Evolutionary conservation across 495 filamentous ascomycete genomes (phyloP).

Genomic region (Neurospora discreta): DNA sequence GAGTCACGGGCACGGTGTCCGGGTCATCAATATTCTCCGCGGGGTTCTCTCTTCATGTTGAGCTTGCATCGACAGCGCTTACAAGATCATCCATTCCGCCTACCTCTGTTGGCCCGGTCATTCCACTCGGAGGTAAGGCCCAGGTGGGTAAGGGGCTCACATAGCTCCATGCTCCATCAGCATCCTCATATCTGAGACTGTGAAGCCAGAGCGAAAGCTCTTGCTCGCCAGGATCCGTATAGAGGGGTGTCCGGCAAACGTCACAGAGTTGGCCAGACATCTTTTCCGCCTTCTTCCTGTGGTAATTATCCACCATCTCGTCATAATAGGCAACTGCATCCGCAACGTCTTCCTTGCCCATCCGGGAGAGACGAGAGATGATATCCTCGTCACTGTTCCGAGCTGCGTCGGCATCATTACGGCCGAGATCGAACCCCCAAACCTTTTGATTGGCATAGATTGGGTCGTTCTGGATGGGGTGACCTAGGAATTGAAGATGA

Average conservation of each 20-base stretch:
- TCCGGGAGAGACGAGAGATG: constrained; percentile 68
- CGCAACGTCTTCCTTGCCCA: constrained; percentile 88
- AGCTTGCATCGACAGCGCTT: constrained; percentile 26
- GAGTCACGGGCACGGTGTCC: background rate
- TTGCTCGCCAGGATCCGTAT: constrained; percentile 80
- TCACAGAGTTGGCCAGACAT: constrained; percentile 77
- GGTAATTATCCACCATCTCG: constrained; percentile 77
- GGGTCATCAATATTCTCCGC: background rate
- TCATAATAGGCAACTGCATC: constrained; percentile 90
- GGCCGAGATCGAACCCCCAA: constrained; percentile 71
- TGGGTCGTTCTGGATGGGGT: constrained; percentile 93
- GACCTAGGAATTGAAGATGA: constrained; percentile 85
- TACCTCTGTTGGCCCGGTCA: constrained; percentile 47
- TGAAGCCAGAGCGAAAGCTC: constrained; percentile 92
- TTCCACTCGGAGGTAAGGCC: constrained; percentile 65
- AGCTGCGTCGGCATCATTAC: constrained; percentile 49
- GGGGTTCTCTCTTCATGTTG: background rate
- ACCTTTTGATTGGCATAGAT: constrained; percentile 93
- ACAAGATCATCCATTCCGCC: constrained; percentile 43
- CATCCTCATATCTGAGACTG: constrained; percentile 76
- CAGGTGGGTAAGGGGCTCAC: constrained; percentile 73
- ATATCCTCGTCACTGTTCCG: constrained; percentile 76
- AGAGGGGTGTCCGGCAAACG: constrained; percentile 76
- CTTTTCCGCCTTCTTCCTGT: constrained; percentile 78
- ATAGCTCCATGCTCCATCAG: constrained; percentile 73